Evolutionary conservation across 768 basidiomycete species (phyloP).

Genomic region (Boletus tomentosulus): DNA sequence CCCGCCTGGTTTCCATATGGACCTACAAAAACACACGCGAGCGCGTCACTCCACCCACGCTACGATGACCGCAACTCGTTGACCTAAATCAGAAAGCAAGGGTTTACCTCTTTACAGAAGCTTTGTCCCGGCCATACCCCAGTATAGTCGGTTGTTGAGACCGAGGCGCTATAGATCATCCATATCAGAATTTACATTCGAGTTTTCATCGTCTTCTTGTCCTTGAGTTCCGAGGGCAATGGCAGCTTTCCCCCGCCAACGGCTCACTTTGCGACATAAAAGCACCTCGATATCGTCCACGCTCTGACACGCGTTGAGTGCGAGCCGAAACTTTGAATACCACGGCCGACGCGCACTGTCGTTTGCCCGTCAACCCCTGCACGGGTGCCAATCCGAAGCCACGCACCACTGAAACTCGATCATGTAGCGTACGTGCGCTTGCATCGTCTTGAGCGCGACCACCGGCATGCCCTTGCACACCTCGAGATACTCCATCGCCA

Average conservation of each 20-base stretch:
- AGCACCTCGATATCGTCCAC: constrained; percentile 46
- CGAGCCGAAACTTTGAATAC: constrained; percentile 52
- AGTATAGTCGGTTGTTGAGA: background rate
- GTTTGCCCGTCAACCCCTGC: background rate
- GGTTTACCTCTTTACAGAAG: background rate
- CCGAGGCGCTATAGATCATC: background rate
- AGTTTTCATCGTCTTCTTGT: background rate
- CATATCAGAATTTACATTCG: background rate
- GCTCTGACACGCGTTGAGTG: constrained; percentile 38
- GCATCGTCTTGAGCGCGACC: constrained; percentile 46
- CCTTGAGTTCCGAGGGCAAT: background rate
- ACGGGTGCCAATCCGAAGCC: background rate
- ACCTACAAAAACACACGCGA: background rate
- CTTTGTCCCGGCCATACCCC: background rate
- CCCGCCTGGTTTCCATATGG: background rate
- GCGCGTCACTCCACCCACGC: background rate
- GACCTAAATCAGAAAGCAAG: background rate
- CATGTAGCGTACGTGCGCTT: constrained; percentile 65
- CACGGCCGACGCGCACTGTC: constrained; percentile 46
- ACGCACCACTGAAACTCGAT: constrained; percentile 65
- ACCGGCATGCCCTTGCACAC: constrained; percentile 53
- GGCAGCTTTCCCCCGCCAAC: constrained; percentile 44
- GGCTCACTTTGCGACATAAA: constrained; percentile 40
- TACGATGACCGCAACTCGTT: background rate
- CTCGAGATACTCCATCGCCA: constrained; percentile 67